Evolutionary conservation across 192 early-diverging fungal species (phyloP).

Genomic region (Coemansia reversa): DNA sequence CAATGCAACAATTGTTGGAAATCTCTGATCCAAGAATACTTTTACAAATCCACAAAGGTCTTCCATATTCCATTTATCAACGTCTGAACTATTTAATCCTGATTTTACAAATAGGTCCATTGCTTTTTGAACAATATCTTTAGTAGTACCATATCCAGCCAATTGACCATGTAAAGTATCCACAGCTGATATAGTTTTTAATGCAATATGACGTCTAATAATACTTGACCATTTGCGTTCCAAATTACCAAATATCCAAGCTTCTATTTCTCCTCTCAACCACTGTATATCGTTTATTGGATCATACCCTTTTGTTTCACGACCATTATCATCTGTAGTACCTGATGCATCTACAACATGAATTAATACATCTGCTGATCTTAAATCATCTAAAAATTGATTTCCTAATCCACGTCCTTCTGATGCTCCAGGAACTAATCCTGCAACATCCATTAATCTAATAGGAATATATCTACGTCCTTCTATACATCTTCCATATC

Average conservation of each 20-base stretch:
- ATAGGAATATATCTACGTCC: constrained; percentile 70
- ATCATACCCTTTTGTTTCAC: constrained; percentile 77
- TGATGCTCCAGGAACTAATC: constrained; percentile 79
- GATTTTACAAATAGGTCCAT: constrained; percentile 11
- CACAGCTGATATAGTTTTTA: constrained; percentile 30
- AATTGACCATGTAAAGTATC: constrained; percentile 51
- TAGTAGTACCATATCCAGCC: constrained; percentile 45
- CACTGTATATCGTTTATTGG: constrained; percentile 83
- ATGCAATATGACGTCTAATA: constrained; percentile 64
- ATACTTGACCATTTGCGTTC: constrained; percentile 66
- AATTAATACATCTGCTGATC: constrained; percentile 73
- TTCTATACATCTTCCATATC: constrained; percentile 68
- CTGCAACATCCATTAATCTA: constrained; percentile 77
- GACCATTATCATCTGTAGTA: constrained; percentile 74
- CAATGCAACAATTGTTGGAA: constrained; percentile 79
- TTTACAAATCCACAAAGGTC: constrained; percentile 60
- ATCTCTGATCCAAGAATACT: constrained; percentile 72
- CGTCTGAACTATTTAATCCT: background rate
- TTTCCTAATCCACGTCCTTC: constrained; percentile 75
- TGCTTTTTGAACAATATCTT: constrained; percentile 30
- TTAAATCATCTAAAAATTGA: constrained; percentile 78
- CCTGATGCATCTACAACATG: constrained; percentile 86
- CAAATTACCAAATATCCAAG: constrained; percentile 74
- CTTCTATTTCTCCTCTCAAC: constrained; percentile 72
- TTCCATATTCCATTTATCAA: constrained; percentile 65